Evolutionary conservation across 164 flowering plant species (phyloP).

Genomic region (Taxillus chinensis): DNA sequence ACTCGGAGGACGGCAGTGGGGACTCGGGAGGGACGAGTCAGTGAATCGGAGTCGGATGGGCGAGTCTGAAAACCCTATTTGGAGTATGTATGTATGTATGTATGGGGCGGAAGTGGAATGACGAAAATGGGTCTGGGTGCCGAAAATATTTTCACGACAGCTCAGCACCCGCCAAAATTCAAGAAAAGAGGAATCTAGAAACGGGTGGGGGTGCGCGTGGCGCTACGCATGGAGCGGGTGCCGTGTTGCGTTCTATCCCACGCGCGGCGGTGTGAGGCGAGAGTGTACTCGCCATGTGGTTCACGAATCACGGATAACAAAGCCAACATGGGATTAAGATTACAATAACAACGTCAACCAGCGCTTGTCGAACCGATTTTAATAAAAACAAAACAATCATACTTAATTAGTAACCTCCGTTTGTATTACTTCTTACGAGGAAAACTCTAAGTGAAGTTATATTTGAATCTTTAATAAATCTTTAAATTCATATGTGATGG

Average conservation of each 20-base stretch:
- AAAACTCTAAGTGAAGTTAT: no score
- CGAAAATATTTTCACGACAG: background rate
- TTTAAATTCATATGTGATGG: no score
- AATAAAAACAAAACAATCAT: no score
- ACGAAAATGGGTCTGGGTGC: background rate
- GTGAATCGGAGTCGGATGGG: background rate
- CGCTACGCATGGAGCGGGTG: background rate
- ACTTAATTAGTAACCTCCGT: no score
- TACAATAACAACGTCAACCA: no score
- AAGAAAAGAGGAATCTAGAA: background rate
- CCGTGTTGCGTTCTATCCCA: background rate
- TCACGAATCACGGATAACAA: background rate
- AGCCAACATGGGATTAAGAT: no score
- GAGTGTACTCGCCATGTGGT: background rate
- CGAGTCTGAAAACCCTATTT: background rate
- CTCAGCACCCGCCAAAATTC: background rate
- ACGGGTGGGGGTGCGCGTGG: background rate
- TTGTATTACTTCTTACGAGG: no score
- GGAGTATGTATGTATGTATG: no score
- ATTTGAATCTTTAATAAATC: no score
- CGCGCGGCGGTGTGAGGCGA: background rate
- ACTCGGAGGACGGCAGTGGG: no score
- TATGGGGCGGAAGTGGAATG: background rate
- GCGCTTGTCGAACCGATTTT: no score
- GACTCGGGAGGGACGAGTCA: background rate